Conservation (phyloP, 78 protist genomes). For the Anaeramoeba flamelloides region DNA sequence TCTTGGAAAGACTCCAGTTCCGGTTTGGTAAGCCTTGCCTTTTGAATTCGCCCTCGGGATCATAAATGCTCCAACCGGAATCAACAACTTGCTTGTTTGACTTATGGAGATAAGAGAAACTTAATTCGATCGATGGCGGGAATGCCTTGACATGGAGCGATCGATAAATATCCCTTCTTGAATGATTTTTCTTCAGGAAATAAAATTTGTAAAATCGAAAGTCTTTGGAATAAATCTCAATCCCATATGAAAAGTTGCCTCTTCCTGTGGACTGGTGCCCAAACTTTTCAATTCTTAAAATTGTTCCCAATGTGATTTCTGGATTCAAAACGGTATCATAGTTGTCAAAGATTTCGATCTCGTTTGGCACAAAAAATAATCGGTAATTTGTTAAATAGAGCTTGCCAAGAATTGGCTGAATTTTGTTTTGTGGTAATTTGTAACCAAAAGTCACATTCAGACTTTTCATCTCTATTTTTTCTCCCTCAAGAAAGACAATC, state of each 20-base stretch:
- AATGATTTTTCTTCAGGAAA: not conserved
- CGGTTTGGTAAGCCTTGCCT: not conserved
- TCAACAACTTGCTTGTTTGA: not conserved
- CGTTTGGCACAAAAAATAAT: not conserved
- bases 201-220: not conserved
- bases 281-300: not conserved
- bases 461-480: too few species aligned
- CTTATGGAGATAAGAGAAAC: not conserved
- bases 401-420: not conserved
- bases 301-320: not conserved
- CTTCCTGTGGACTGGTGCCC: not conserved
- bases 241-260: not conserved
- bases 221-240: not conserved
- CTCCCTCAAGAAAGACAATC: too few species aligned
- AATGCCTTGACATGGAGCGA: not conserved
- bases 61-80: not conserved
- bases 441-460: too few species aligned
- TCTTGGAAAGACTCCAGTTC: slow-evolving; percentile 31
- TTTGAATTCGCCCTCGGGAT: not conserved
- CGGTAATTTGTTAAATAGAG: not conserved
- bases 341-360: too few species aligned
- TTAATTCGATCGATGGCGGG: not conserved
- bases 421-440: not conserved
- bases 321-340: too few species aligned
- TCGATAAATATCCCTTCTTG: not conserved